Base-by-base conservation (phyloP, 179 eudicot genomes). In the Actinidia chinensis region DNA sequence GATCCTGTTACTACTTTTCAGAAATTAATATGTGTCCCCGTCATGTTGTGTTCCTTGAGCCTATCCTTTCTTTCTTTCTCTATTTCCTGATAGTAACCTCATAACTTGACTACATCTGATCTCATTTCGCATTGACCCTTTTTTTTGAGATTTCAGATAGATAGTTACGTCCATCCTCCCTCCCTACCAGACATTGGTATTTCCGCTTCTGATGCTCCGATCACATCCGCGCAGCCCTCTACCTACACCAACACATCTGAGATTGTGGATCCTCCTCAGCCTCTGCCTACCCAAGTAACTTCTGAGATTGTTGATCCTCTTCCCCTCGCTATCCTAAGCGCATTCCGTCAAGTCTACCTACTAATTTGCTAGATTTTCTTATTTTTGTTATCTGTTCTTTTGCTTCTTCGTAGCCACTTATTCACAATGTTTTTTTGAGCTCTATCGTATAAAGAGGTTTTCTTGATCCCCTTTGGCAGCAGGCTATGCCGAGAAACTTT, bases 121-220 rank as follows among this genome's bases (percentile, higher is more conserved):
- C 46, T 73, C n/a, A 2, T 6, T 73, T 33, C 64, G 28, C 48
- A 73, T 73, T 52, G 46, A 55, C 25, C 61, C 63, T 55, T 73
- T 56, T 15, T 44, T 48, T 20, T n/a, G n/a, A 2, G 54, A 33
- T 36, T 73, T 8, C n/a, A n/a, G n/a, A n/a, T n/a, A 13, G 1
- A 23, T 51, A 7, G n/a, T n/a, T n/a, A n/a, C n/a, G n/a, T n/a
- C n/a, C n/a, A 73, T 14, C 0, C 22, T 23, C 42, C 44, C 51
- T 4, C 63, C 44, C 0, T 20, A 51, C 4, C 46, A 11, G 7
- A 5, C 8, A 33, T 4, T 11, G 4, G 0, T 65, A 1, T 17
- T 4, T 12, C 33, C 0, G 2, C 33, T 60, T 20, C 14, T 25
- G 28, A 22, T 25, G 5, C 3, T 6, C 36, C 20, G 13, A 18